Evolutionary conservation across 2,329 filamentous ascomycete genomes (phyloP).

Genomic region (Dactylellina drechsleri): DNA sequence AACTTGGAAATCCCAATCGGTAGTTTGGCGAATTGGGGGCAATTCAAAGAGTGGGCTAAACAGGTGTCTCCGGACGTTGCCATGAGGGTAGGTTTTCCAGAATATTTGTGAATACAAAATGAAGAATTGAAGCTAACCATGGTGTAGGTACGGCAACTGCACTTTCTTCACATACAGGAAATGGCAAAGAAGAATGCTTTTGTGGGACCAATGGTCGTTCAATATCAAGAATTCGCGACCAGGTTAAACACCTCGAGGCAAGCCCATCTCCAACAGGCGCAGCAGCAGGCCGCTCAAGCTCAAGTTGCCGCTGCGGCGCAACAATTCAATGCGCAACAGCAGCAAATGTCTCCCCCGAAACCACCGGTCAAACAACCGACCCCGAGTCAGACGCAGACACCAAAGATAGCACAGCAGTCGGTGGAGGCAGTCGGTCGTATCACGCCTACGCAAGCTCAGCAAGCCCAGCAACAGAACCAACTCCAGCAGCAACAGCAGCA

Average conservation of each 20-base stretch:
- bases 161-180: conserved; percentile 50
- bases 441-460: conserved; percentile 7
- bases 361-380: conserved; percentile 31
- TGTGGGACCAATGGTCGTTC: conserved; percentile 21
- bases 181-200: conserved; percentile 36
- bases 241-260: conserved; percentile 20
- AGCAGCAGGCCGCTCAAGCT: conserved; percentile 25
- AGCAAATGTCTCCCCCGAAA: conserved; percentile 43
- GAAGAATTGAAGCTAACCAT: background rate
- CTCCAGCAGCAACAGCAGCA: conserved; percentile 17
- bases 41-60: conserved; percentile 44
- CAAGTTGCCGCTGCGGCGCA: conserved; percentile 9
- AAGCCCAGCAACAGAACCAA: conserved; percentile 24
- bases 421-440: conserved; percentile 14
- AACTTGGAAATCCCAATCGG: conserved; percentile 19
- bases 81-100: conserved; percentile 17
- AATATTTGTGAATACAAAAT: background rate
- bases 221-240: conserved; percentile 39
- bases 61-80: conserved; percentile 29
- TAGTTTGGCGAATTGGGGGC: conserved; percentile 35
- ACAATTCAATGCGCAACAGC: conserved; percentile 2
- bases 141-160: conserved; percentile 34
- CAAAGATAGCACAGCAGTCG: conserved; percentile 49
- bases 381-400: conserved; percentile 31
- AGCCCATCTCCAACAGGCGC: conserved; percentile 31